Base-by-base conservation (phyloP, 768 basidiomycete species). In the Dendrothele bispora region DNA sequence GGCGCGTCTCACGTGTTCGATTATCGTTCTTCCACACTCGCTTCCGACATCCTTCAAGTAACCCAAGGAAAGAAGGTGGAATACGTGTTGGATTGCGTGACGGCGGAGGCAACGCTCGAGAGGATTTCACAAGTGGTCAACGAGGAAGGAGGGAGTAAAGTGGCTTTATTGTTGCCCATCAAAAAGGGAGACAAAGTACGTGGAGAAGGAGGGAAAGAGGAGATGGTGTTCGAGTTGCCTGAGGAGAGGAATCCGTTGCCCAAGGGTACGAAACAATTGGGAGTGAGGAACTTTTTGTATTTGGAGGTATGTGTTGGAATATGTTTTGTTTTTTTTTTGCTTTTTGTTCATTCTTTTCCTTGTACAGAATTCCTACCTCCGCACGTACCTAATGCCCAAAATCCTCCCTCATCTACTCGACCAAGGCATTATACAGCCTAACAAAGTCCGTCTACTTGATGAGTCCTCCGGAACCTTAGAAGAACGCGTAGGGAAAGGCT, bases 161-260 rank as follows among this genome's bases (percentile, higher is more conserved):
- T 75, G 5, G 77, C 77, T 2, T 43, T 76, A 12, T 58, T 79
- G 24, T 47, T 76, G 38, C 77, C 78, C 1, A 58, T 78, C 42
- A 81, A 80, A 54, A 61, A 70, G 49, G 72, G 73, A 10, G 58
- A 57, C 14, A 58, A 63, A 1, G 58, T 76, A 11, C 68, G 62
- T 3, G 64, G 58, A n/a, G 55, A n/a, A n/a, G n/a, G 51, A 2
- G 41, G 50, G 6, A 61, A 58, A 8, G 57, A 62, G 26, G 48
- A 69, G 2, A 58, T 75, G 55, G 55, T 43, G n/a, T 49, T 59
- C 48, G 69, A 68, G 24, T 18, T 72, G 4, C 66, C 69, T 2
- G 48, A 62, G 17, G 63, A 68, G 20, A 60, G 56, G 49, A 67
- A 64, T 48, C 70, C 71, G 5, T 72, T 79, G 52, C 55, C 64